phyloP scores from a whole-genome alignment of 257 asterid genomes.

The Solanum dulcamara region DNA sequence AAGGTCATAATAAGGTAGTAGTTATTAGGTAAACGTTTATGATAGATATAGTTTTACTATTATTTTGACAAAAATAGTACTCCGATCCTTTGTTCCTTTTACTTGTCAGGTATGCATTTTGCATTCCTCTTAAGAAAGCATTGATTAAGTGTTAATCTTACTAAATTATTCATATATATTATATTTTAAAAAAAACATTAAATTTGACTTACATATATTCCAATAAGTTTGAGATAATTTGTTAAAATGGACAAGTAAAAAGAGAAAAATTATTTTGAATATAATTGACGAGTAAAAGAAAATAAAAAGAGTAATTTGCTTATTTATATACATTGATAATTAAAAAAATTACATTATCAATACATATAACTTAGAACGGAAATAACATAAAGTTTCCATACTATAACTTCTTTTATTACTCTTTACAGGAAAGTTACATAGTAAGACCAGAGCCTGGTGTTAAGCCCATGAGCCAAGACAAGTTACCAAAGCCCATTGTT shows the following conservation, averaged over 20 bases:
- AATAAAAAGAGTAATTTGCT: background rate
- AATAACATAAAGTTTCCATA: no score
- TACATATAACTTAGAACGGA: background rate
- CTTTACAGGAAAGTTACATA: constrained; percentile 46
- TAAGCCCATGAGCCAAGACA: constrained; percentile 38
- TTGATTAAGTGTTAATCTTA: background rate
- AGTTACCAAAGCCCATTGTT: constrained; percentile 43
- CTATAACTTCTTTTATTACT: background rate
- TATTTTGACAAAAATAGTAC: background rate
- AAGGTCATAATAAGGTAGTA: background rate
- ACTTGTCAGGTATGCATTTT: background rate
- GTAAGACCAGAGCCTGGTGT: constrained; percentile 22
- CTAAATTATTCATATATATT: no score
- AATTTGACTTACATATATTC: no score
- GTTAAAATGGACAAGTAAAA: background rate
- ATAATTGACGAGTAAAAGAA: background rate
- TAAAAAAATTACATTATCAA: background rate
- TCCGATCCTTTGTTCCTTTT: background rate
- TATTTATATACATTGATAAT: background rate
- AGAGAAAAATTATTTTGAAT: background rate
- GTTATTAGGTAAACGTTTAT: background rate
- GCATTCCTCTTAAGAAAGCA: background rate
- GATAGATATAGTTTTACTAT: no score
- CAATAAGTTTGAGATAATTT: background rate
- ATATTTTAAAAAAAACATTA: no score